Conservation (phyloP, 148 eudicot species). For the Rhododendron simsii region DNA sequence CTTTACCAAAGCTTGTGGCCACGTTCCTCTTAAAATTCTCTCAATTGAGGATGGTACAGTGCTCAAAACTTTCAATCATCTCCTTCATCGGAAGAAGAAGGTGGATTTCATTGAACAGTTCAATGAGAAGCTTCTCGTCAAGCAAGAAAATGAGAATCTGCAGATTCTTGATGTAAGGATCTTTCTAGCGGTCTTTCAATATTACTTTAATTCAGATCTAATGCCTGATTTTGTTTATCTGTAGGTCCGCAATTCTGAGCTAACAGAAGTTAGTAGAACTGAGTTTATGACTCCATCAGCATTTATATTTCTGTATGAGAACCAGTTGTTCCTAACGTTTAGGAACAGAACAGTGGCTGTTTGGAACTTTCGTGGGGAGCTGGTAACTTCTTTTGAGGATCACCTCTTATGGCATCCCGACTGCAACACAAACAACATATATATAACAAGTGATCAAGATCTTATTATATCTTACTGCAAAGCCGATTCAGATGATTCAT, state of each 20-base stretch:
- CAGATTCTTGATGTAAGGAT: slow-evolving; percentile 89
- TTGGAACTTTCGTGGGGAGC: slow-evolving; percentile 96
- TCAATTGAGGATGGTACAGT: slow-evolving; percentile 98
- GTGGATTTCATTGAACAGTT: slow-evolving; percentile 98
- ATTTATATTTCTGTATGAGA: slow-evolving; percentile 90
- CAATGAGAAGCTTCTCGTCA: slow-evolving; percentile 97
- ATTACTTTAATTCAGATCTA: not conserved
- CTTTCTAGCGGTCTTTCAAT: not conserved
- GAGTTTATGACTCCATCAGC: slow-evolving; percentile 99
- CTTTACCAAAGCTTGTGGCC: slow-evolving; percentile 59
- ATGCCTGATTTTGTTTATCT: slow-evolving; percentile 12
- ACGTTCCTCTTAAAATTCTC: slow-evolving; percentile 90
- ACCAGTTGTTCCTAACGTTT: slow-evolving; percentile 88
- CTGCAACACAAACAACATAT: slow-evolving; percentile 96
- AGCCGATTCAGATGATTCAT: slow-evolving; percentile 73
- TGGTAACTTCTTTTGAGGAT: slow-evolving; percentile 97
- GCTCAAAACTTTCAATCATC: slow-evolving; percentile 87
- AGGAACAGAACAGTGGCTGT: slow-evolving; percentile 91
- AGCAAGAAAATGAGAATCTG: slow-evolving; percentile 94
- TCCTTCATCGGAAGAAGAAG: slow-evolving; percentile 86
- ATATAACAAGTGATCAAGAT: slow-evolving; percentile 96
- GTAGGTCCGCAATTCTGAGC: slow-evolving; percentile 80
- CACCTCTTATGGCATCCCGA: slow-evolving; percentile 98
- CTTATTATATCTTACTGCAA: slow-evolving; percentile 96
- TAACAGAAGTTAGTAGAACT: slow-evolving; percentile 82